A percentile compares a stretch with the other conserved stretches of the same genome.
phyloP scores from a whole-genome alignment of 495 filamentous ascomycete genomes.

The Aspergillus cristatus region DNA sequence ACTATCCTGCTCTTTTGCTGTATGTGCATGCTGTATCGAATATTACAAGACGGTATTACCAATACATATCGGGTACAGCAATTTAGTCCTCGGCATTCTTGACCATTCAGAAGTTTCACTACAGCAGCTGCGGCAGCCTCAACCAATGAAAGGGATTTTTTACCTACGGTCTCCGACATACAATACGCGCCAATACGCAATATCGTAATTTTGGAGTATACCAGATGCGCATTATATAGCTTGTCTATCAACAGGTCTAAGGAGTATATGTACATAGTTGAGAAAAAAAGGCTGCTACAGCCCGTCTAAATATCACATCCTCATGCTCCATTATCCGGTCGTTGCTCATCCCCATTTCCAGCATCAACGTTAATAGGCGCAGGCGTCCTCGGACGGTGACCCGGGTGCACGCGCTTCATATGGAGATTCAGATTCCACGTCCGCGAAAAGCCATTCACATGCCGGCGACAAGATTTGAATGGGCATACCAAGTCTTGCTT shows the following conservation, averaged over 20 bases:
- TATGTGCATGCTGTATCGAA: too few relatives aligned
- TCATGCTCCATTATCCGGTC: too few relatives aligned
- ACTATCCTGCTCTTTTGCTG: too few relatives aligned
- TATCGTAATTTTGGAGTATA: too few relatives aligned
- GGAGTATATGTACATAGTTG: too few relatives aligned
- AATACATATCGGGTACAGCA: slow-evolving; percentile 3
- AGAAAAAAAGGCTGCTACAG: too few relatives aligned
- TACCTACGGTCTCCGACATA: too few relatives aligned
- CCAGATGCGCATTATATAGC: too few relatives aligned
- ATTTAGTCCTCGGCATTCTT: neutral
- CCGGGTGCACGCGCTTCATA: slow-evolving; percentile 24
- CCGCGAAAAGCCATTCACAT: slow-evolving; percentile 27
- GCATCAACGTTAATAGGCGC: neutral
- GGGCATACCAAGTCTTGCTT: slow-evolving; percentile 28
- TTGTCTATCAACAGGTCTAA: too few relatives aligned
- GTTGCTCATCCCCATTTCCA: too few relatives aligned
- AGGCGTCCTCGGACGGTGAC: slow-evolving; percentile 4
- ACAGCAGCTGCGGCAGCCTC: neutral
- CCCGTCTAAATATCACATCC: too few relatives aligned
- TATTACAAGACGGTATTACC: neutral
- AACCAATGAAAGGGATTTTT: neutral
- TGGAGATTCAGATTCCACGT: slow-evolving; percentile 34
- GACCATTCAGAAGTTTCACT: neutral
- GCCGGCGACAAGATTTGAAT: slow-evolving; percentile 18
- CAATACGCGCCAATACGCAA: too few relatives aligned